Base-by-base conservation (phyloP, 768 basidiomycete genomes). In the Mrakia blollopis region DNA sequence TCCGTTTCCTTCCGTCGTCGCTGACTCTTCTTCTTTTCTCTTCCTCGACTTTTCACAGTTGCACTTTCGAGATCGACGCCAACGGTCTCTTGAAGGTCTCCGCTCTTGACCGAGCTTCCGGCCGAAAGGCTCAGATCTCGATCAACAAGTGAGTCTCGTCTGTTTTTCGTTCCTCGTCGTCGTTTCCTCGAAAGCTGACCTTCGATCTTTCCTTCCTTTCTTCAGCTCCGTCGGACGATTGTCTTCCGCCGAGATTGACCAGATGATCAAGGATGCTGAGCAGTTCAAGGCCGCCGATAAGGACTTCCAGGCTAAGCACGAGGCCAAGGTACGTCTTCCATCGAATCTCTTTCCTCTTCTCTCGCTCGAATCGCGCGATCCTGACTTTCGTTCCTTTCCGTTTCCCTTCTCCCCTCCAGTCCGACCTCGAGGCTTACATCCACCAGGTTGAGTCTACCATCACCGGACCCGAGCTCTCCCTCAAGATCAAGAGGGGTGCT, bases 221-320 rank as follows among this genome's bases (percentile, higher is more conserved):
- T 94, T 94, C 86, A 99, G 98, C 89, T 98, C 95, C 77, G 97
- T 98, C 83, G 97, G 97, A 80, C 95, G 97, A 86, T 89, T 99
- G 81, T 97, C 96, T 68, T 89, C 91, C 73, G 92, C 91, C 81
- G 97, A 99, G 88, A 99, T 99, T 80, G 95, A 98, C 83, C 95
- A 98, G 86, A 98, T 98, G 97, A 97, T 98, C 88, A 94, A 95
- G 88, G 96, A 98, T 83, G 93, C 97, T 73, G 96, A 98, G 85
- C 93, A 94, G 85, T 97, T 89, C 89, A 95, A 94, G 88, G 89
- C 90, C 83, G 93, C 91, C 37, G 92, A 94, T 88, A 97, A 94
- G 87, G 97, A 98, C 84, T 98, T 96, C 89, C 92, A 93, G 79
- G 91, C 95, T 75, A 92, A 92, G 80, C 97, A 99, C 84, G 95